Base-by-base conservation (phyloP, 495 filamentous ascomycete species). In the Penicillium herquei region DNA sequence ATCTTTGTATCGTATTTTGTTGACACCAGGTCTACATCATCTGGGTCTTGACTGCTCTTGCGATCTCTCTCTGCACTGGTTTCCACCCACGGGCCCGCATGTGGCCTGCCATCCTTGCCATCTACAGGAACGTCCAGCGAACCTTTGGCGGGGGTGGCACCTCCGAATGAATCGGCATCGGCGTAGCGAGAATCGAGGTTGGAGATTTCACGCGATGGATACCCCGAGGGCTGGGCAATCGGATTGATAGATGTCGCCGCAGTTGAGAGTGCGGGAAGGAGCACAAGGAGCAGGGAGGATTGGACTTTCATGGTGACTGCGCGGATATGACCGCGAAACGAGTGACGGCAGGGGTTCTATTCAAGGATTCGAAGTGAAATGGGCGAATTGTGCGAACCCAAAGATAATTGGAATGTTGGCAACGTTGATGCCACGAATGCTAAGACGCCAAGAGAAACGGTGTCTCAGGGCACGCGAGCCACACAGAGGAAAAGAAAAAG, bases 31-130 rank as follows among this genome's bases (percentile, higher is more conserved):
- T 65, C 58, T 4, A 51, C 33, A 26, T 56, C 51, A 30, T 77
- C 49, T 45, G 61, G 39, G 39, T 18, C 76, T 58, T 67, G 74
- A 55, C 74, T 58, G 55, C 75, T 84, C 71, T 74, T 84, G 65
- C 72, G 79, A 64, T 84, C 80, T 52, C 83, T 71, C 70, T 87
- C 78, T 69, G 77, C 77, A 31, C 62, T 84, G 17, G 86, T 84
- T 59, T 88, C 87, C 48, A 94, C 87, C 70, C 89, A 92, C 3
- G 95, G 94, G 8, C 94, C 94, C 21, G 84, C 84, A 68, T 98
- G 94, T 33, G 94, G 94, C 77, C 91, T 92, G 26, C 94, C 94
- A 79, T 98, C 94, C 58, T 91, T 88, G 34, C 94, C 95, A 68
- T 98, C 94, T 6, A 98, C 88, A 1, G 95, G 94, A 58, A 90